Evolutionary conservation across 371 early-diverging fungal genomes (phyloP).

Genomic region (Mortierella sp.): DNA sequence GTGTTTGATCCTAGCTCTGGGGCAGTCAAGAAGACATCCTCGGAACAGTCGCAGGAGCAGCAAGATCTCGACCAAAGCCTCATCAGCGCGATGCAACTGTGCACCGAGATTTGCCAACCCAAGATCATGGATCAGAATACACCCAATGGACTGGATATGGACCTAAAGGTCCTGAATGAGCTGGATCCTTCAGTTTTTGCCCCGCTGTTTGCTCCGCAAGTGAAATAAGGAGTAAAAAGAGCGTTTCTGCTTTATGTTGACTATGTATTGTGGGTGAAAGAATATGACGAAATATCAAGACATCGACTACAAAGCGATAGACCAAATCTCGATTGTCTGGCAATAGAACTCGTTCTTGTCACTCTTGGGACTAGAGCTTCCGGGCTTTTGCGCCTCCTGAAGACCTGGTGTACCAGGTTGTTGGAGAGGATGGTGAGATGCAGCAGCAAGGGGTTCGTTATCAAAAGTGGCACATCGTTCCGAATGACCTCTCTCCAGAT

Average conservation of each 20-base stretch:
- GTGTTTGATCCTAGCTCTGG: background rate
- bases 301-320: conserved; percentile 18
- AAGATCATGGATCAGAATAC: conserved; percentile 7
- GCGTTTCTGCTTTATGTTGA: background rate
- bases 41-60: conserved; percentile 8
- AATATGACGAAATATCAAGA: background rate
- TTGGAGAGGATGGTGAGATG: conserved; percentile 27
- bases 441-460: conserved; percentile 74
- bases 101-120: conserved; percentile 21
- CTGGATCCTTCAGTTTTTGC: conserved; percentile 33
- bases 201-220: conserved; percentile 15
- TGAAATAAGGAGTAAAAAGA: background rate
- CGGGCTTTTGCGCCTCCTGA: background rate
- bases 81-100: conserved; percentile 15
- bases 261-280: background rate
- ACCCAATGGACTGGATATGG: conserved; percentile 22
- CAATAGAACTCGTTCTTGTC: conserved; percentile 51
- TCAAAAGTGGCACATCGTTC: conserved; percentile 88
- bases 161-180: conserved; percentile 17
- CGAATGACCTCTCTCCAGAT: conserved; percentile 87
- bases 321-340: conserved; percentile 52
- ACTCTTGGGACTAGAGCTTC: conserved; percentile 28
- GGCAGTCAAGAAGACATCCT: background rate
- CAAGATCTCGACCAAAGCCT: conserved; percentile 23
- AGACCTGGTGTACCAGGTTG: background rate